Percentiles rank a stretch among this genome's conserved stretches.
phyloP scores from a whole-genome alignment of 208 protist genomes.

The Porcisia hertigi region DNA sequence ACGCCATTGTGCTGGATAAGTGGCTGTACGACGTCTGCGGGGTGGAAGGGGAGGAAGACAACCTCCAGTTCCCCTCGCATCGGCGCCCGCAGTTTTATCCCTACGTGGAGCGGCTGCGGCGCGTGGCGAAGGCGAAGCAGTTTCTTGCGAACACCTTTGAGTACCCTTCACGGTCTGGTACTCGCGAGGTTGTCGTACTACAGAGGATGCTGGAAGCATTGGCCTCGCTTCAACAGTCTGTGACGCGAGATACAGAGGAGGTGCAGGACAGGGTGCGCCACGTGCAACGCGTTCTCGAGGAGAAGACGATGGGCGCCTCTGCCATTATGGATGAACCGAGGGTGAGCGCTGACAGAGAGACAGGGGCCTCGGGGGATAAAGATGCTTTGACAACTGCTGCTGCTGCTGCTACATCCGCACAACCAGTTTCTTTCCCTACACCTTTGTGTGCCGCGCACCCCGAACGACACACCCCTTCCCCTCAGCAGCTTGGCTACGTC shows the following conservation, averaged over 20 bases:
- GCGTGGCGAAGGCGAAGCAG: conserved; percentile 20
- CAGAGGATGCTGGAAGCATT: conserved; percentile 46
- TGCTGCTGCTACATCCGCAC: background rate
- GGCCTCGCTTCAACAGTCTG: conserved; percentile 19
- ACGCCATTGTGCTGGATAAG: conserved; percentile 52
- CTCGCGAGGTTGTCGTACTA: conserved; percentile 54
- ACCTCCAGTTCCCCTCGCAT: conserved; percentile 59
- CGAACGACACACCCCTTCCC: background rate
- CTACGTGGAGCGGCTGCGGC: conserved; percentile 35
- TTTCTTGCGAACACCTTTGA: conserved; percentile 50
- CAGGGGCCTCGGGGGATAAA: background rate
- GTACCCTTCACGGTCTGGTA: conserved; percentile 52
- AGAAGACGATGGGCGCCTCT: conserved; percentile 35
- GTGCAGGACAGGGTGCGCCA: conserved; percentile 25
- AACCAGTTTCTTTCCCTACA: background rate
- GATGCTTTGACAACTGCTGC: background rate
- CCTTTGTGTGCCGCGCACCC: background rate
- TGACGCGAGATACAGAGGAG: conserved; percentile 16
- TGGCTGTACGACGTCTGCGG: conserved; percentile 69
- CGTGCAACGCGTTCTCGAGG: conserved; percentile 35
- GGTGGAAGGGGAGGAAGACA: conserved; percentile 20
- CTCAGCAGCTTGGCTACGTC: background rate
- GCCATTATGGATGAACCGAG: conserved; percentile 21
- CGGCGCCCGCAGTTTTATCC: conserved; percentile 38
- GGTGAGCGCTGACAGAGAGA: conserved; percentile 4